Evolutionary conservation across 164 flowering plant genomes (phyloP), one percentile per base, ranked within the genome.

Genomic region (Cinnamomum micranthum): DNA sequence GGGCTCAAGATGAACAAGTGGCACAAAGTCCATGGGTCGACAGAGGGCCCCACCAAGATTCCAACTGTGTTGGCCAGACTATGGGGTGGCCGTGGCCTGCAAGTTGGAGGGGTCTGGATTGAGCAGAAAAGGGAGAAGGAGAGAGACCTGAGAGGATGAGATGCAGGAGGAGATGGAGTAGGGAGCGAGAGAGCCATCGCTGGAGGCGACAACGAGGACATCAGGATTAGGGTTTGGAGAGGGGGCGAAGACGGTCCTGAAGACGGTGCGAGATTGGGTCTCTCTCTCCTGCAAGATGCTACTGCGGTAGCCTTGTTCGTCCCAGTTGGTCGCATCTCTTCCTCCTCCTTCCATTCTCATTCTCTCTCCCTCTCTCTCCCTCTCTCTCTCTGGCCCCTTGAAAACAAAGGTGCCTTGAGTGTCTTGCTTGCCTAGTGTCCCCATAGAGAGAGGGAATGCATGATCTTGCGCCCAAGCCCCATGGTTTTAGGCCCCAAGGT

Each of bases 141-240:
- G 71, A 75, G 82, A 80, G 50, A 89, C 91, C 71, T 58, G 74
- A 6, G 85, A 73, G n/a, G 60, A 55, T 75, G 91, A 81, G 58
- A 88, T 74, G 83, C 85, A 84, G 50, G 94, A 84, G 33, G 97
- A 78, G 69, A 95, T 81, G 50, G 96, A 92, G 82, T 90, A 93
- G n/a, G 97, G 81, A 25, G 98, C 87, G 50, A 95, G 65, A 50
- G 97, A 87, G 59, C 99, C 99, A 73, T 93, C 97, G 59, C 98
- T 94, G 75, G 91, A 86, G 60, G 97, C 99, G 50, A 85, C 89
- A 74, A 95, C 92, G 67, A 95, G 77, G 81, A 71, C 51, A 72
- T 92, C 90, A 4, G 93, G 89, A 50, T 80, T 84, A 75, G 91
- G 86, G 85, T 84, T 84, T 63, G 78, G 84, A 63, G 88, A 82